Evolutionary conservation across 2,329 filamentous ascomycete species (phyloP), one percentile per base, ranked within the genome.

Genomic region (Pseudogymnoascus sp.): DNA sequence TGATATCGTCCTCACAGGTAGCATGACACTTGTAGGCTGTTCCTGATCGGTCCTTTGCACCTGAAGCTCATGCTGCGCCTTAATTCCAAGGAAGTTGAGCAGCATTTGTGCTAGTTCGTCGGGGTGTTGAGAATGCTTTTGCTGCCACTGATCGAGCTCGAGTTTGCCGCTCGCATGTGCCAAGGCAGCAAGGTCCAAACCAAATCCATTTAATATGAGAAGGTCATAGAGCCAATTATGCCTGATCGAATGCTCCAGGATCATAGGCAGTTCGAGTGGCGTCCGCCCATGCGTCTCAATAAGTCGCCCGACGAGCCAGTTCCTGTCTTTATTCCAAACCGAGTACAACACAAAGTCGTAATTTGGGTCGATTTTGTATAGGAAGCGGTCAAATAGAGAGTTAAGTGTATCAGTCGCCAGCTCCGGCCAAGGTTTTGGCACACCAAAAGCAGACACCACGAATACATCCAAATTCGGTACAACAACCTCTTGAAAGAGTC

Each of bases 281-380:
- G 89, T 85, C 64, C 82, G 78, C 42, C 88, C 88, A 73, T 95
- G 91, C 7, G 85, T 83, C 64, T 92, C 88, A 43, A 93, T 86
- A 36, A 99, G 84, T 64, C 90, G 86, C 67, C 88, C 84, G 8
- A 88, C 88, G 14, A 97, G 89, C 89, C 92, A 97, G 18, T 88
- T 83, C 68, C 88, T 90, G 72, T 97, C 91, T 72, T 95, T 92
- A 68, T 89, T 88, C 93, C 93, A 97, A 5, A 96, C 78, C 64
- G 91, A 93, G 72, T 96, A 88, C 63, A 99, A 83, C 12, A 96
- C 93, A 66, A 97, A 96, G 68, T 93, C 88, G 73, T 91, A 89
- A 63, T 93, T 85, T 3, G 87, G 82, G 9, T 91, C 86, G 63
- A 87, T 84, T 74, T 93, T 93, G 71, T 87, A 84, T 28, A 97